Percentiles rank a stretch among this genome's conserved stretches.
These are phyloP conservation scores for Ceriops tagal DNA, from an alignment of 345 rosid species.

Conservation along the genomic window DNA sequence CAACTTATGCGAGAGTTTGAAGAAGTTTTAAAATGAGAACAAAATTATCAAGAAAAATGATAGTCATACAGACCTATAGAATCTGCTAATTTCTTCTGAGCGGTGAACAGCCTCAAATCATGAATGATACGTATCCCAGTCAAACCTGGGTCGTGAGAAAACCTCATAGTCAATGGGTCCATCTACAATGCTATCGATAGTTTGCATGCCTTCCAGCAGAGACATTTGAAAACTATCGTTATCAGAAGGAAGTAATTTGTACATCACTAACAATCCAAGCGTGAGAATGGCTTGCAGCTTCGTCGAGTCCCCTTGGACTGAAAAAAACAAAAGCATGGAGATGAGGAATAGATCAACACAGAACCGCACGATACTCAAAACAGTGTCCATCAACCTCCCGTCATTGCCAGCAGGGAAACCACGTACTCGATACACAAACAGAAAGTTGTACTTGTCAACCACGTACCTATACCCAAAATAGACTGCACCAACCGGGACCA, in stretches of 20 bases:
- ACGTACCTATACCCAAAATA: conserved; percentile 94
- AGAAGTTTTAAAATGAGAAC: neutral
- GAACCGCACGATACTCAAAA: conserved; percentile 74
- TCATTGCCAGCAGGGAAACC: conserved; percentile 98
- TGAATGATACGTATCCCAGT: conserved; percentile 69
- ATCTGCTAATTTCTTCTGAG: conserved; percentile 12
- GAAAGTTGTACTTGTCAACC: conserved; percentile 95
- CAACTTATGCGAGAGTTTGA: neutral
- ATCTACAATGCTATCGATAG: conserved; percentile 67
- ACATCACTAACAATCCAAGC: conserved; percentile 73
- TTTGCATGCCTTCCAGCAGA: conserved; percentile 67
- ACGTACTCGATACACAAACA: conserved; percentile 82
- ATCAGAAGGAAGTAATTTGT: conserved; percentile 81
- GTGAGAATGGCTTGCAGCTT: conserved; percentile 98
- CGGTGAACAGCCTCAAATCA: conserved; percentile 27
- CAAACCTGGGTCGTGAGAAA: conserved; percentile 82
- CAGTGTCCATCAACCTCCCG: conserved; percentile 96
- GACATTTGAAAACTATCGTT: conserved; percentile 60
- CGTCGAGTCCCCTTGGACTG: conserved; percentile 85
- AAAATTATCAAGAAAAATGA: too few relatives aligned
- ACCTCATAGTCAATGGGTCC: conserved; percentile 87
- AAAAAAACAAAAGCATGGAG: conserved; percentile 80
- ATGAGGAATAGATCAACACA: conserved; percentile 84
- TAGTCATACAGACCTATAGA: neutral
- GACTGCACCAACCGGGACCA: conserved; percentile 89